phyloP scores from a whole-genome alignment of 345 rosid genomes.

The Psidium friedrichsthalianum region DNA sequence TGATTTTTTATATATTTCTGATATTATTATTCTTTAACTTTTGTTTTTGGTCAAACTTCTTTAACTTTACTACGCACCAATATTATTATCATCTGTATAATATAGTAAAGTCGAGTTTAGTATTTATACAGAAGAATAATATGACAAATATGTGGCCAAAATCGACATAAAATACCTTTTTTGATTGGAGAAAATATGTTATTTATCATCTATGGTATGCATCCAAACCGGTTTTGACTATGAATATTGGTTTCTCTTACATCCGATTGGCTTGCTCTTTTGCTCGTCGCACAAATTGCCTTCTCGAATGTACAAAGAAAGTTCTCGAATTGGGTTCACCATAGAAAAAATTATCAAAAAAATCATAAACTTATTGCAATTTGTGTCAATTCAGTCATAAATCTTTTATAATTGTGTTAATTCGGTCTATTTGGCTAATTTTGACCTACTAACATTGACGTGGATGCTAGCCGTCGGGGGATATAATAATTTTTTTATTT shows the following conservation, averaged over 20 bases:
- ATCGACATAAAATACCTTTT: background rate
- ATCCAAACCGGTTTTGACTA: background rate
- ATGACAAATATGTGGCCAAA: background rate
- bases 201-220: too few species aligned
- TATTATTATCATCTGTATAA: background rate
- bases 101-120: background rate
- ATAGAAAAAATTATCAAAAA: too few species aligned
- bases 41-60: too few species aligned
- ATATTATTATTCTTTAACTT: background rate
- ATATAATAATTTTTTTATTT: too few species aligned
- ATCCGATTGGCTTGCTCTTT: background rate
- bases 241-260: background rate
- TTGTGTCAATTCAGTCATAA: too few species aligned
- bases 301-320: too few species aligned
- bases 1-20: background rate
- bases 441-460: too few species aligned
- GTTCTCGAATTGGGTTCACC: too few species aligned
- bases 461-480: rapidly evolving
- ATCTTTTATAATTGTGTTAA: too few species aligned
- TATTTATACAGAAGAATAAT: background rate
- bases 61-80: too few species aligned
- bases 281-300: background rate
- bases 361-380: too few species aligned
- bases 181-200: background rate
- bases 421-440: too few species aligned